These are phyloP conservation scores for Vigna nakashimae DNA, from an alignment of 306 rosid species.

Conservation along the genomic window DNA sequence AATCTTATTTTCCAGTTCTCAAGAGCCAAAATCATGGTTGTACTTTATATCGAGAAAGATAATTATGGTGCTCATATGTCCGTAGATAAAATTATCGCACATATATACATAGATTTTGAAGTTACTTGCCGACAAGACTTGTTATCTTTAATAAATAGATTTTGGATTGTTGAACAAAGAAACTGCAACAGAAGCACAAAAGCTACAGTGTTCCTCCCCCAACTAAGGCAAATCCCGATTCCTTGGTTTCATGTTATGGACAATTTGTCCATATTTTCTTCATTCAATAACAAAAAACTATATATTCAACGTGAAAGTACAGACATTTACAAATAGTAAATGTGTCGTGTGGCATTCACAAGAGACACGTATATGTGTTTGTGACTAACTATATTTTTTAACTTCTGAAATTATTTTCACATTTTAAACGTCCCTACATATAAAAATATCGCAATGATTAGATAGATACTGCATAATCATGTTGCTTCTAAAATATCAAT, in stretches of 20 bases:
- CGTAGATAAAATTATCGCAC: background rate
- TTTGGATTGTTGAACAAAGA: background rate
- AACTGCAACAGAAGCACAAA: background rate
- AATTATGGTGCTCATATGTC: background rate
- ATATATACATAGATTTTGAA: background rate
- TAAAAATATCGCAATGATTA: background rate
- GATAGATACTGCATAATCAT: too few relatives aligned
- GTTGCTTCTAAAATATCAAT: background rate
- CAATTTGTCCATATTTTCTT: constrained; percentile 9
- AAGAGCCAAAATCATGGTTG: background rate
- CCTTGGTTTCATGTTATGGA: background rate
- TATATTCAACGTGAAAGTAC: constrained; percentile 5
- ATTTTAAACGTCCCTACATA: background rate
- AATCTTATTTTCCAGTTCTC: background rate
- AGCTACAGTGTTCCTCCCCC: background rate
- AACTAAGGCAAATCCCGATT: background rate
- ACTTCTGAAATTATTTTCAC: background rate
- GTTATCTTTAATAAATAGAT: background rate
- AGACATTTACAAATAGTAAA: background rate
- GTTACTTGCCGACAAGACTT: background rate
- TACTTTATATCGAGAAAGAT: background rate
- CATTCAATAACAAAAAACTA: background rate
- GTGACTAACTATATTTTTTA: background rate
- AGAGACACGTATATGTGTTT: background rate
- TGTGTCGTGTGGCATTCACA: background rate